These are phyloP conservation scores for Tylopilus felleus DNA, from an alignment of 768 basidiomycete genomes.

Conservation along the genomic window DNA sequence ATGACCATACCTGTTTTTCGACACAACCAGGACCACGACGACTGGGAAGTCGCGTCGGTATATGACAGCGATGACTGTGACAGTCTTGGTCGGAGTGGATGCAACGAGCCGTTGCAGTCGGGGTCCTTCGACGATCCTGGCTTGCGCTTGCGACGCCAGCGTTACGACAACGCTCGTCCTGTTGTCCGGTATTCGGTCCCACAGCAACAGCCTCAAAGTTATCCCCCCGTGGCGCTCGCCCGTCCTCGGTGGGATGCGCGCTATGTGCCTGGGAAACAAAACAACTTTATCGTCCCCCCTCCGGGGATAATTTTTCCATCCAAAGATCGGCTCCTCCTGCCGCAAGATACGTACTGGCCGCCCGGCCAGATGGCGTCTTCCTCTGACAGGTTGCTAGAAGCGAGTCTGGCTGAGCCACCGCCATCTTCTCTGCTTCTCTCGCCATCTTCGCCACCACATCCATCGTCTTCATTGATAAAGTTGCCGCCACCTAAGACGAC, in stretches of 20 bases:
- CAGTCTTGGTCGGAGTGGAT: slow-evolving; percentile 22
- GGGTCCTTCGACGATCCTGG: slow-evolving; percentile 7
- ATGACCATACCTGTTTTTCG: slow-evolving; percentile 29
- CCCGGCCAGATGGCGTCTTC: slow-evolving; percentile 1
- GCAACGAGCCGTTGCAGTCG: slow-evolving; percentile 11
- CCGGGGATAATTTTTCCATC: slow-evolving; percentile 26
- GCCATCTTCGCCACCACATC: slow-evolving; percentile 12
- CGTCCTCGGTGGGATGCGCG: slow-evolving; percentile 13
- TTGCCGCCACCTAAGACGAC: slow-evolving; percentile 14
- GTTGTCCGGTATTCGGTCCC: slow-evolving; percentile 18
- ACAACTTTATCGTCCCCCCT: slow-evolving; percentile 20
- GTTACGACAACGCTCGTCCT: slow-evolving; percentile 3
- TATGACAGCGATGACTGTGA: slow-evolving; percentile 30
- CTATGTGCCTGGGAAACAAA: slow-evolving; percentile 7
- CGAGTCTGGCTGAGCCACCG: slow-evolving; percentile 7
- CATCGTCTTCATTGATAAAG: slow-evolving; percentile 9
- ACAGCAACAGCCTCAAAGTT: slow-evolving; percentile 12
- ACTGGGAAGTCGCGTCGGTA: slow-evolving; percentile 30
- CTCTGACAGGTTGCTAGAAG: slow-evolving; percentile 1
- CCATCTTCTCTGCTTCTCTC: slow-evolving; percentile 13
- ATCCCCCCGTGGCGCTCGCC: background rate
- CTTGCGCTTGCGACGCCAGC: slow-evolving; percentile 1
- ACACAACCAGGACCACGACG: slow-evolving; percentile 22
- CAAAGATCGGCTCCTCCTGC: slow-evolving; percentile 10
- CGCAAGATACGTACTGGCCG: slow-evolving; percentile 17